Conservation (phyloP, 148 eudicot species). For the Chenopodium suecicum region DNA sequence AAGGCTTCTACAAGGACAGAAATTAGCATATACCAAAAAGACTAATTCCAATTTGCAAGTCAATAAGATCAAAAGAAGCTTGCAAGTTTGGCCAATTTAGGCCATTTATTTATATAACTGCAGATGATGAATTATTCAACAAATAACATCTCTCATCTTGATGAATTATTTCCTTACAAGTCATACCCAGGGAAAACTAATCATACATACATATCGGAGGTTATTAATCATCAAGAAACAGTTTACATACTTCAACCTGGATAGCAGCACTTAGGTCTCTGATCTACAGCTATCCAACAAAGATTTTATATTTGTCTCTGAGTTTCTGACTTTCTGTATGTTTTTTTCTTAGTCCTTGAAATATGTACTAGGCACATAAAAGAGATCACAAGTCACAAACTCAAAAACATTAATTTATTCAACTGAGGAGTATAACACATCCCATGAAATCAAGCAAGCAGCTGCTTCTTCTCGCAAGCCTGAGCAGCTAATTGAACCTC, state of each 20-base stretch:
- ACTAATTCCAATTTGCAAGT: not conserved
- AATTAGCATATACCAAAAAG: not conserved
- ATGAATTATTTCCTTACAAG: not conserved
- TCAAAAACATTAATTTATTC: not conserved
- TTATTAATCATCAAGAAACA: not conserved
- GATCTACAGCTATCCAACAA: not conserved
- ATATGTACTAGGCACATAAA: not conserved
- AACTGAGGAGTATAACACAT: not conserved
- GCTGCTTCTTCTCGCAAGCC: not conserved
- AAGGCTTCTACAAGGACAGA: not conserved
- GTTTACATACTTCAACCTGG: not conserved
- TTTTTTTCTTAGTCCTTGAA: not conserved
- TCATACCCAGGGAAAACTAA: not conserved
- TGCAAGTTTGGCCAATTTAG: not conserved
- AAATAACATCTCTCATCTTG: not conserved
- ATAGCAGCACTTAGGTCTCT: not conserved
- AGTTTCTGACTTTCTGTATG: not conserved
- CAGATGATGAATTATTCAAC: not conserved
- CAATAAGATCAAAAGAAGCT: not conserved
- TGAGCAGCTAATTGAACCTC: not conserved
- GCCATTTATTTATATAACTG: not conserved
- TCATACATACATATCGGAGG: not conserved
- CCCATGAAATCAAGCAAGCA: not conserved
- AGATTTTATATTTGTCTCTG: not conserved
- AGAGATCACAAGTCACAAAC: not conserved